Conservation (phyloP, 148 eudicot genomes). For the Fallopia convolvulus region DNA sequence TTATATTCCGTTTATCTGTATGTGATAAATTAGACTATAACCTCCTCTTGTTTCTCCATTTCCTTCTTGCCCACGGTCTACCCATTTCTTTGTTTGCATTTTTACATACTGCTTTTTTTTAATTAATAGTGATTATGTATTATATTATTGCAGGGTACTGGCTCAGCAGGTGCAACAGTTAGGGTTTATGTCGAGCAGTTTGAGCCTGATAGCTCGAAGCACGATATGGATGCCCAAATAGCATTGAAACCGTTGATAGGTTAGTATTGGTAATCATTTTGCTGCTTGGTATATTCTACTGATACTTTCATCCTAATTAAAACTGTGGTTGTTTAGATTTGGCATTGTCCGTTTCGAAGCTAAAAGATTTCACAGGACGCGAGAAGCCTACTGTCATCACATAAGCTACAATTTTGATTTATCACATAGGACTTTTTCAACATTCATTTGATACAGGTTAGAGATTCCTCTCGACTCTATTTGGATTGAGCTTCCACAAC, state of each 20-base stretch:
- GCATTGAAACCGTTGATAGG: slow-evolving; percentile 94
- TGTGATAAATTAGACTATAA: slow-evolving; percentile 8
- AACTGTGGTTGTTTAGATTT: background rate
- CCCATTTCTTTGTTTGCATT: background rate
- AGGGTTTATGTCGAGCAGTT: slow-evolving; percentile 84
- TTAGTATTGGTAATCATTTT: slow-evolving; percentile 19
- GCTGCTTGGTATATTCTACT: background rate
- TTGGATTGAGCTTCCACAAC: background rate
- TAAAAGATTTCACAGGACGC: slow-evolving; percentile 17
- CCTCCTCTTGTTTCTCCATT: background rate
- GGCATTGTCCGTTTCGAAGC: slow-evolving; percentile 18
- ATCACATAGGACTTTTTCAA: background rate
- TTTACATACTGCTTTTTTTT: background rate
- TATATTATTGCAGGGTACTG: slow-evolving; percentile 70
- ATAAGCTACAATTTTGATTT: slow-evolving; percentile 18
- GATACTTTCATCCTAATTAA: background rate
- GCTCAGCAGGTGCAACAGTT: slow-evolving; percentile 93
- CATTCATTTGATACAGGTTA: slow-evolving; percentile 1
- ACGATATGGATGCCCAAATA: slow-evolving; percentile 75
- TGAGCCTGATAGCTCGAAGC: slow-evolving; percentile 83
- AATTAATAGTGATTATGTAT: background rate
- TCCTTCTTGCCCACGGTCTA: background rate
- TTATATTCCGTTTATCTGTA: slow-evolving; percentile 85
- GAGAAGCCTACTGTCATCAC: slow-evolving; percentile 17
- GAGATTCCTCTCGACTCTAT: background rate